Base-by-base conservation (phyloP, 768 basidiomycete genomes). In the Stropharia rugosoannulata region DNA sequence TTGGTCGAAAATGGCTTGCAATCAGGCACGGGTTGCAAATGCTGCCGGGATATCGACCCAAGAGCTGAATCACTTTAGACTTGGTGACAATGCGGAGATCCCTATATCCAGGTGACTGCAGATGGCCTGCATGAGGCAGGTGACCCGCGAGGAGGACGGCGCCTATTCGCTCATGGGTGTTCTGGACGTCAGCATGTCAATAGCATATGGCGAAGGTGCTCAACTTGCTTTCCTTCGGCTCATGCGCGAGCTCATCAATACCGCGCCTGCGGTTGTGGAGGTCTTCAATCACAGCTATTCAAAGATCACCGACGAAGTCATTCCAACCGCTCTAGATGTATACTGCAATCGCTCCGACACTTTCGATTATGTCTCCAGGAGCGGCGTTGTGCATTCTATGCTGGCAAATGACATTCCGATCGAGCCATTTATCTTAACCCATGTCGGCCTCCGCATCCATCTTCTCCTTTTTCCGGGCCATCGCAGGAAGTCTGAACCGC, bases 91-190 rank as follows among this genome's bases (percentile, higher is more conserved):
- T 3, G 27, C 5, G 9, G 29, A 32, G 12, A 41, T 41, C 5
- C 6, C 18, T 7, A 41, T 41, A n/a, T 41, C 40, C n/a, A n/a
- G 18, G 6, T 1, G 40, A 15, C 4, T 18, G 49, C 19, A 40
- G 25, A 19, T 47, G 46, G 46, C 46, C 12, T 27, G 27, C 25
- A 25, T 19, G 5, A 29, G 53, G 5, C 36, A 45, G 36, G 45
- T 37, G 10, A 54, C 53, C 5, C 53, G 53, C 5, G 25, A 37
- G 16, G 53, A 54, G 18, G 53, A 54, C 37, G 25, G 13, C 19
- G 43, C 53, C 4, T 54, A 54, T 22, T 54, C 19, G 10, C 53
- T 54, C 35, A 45, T 54, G 32, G 53, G 53, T 37, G 9, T 54
- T 25, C 25, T 54, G 1, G 18, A 19, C 10, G 19, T 54, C 12